These are phyloP conservation scores for Penicillium capsulatum DNA, from an alignment of 2,329 filamentous ascomycete species.

Conservation along the genomic window DNA sequence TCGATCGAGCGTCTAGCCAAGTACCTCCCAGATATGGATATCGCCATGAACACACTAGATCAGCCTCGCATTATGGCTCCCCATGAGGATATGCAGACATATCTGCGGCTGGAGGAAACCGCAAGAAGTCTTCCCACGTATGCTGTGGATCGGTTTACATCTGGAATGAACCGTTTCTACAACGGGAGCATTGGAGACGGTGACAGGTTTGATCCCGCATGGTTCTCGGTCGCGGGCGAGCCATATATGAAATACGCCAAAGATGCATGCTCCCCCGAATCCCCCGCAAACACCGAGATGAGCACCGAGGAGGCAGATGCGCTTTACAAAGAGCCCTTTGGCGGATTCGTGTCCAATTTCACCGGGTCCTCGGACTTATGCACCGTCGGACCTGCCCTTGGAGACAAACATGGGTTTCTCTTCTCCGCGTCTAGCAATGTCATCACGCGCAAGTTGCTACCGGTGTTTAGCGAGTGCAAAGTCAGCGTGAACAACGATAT, in stretches of 20 bases:
- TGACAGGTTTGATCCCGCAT: slow-evolving; percentile 42
- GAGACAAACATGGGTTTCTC: slow-evolving; percentile 61
- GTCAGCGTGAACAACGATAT: slow-evolving; percentile 67
- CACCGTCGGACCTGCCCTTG: slow-evolving; percentile 61
- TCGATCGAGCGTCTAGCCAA: slow-evolving; percentile 52
- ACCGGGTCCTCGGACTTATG: slow-evolving; percentile 60
- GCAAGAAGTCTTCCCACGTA: slow-evolving; percentile 44
- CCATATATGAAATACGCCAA: slow-evolving; percentile 59
- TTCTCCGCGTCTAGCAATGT: slow-evolving; percentile 51
- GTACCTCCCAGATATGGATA: slow-evolving; percentile 60
- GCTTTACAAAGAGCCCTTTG: slow-evolving; percentile 47
- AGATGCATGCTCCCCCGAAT: slow-evolving; percentile 55
- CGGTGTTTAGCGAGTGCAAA: slow-evolving; percentile 67
- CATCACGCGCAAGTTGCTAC: slow-evolving; percentile 47
- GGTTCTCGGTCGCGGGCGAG: slow-evolving; percentile 44
- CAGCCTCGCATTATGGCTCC: slow-evolving; percentile 60
- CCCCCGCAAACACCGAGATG: slow-evolving; percentile 50
- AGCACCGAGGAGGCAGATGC: slow-evolving; percentile 47
- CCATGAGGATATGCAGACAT: slow-evolving; percentile 52
- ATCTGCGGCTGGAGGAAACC: slow-evolving; percentile 48
- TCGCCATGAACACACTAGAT: slow-evolving; percentile 63
- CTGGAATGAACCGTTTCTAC: slow-evolving; percentile 36
- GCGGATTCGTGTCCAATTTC: slow-evolving; percentile 60
- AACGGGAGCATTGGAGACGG: slow-evolving; percentile 6
- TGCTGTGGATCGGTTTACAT: slow-evolving; percentile 43